Evolutionary conservation across 2,329 filamentous ascomycete species (phyloP).

Genomic region (Blastomyces silverae): DNA sequence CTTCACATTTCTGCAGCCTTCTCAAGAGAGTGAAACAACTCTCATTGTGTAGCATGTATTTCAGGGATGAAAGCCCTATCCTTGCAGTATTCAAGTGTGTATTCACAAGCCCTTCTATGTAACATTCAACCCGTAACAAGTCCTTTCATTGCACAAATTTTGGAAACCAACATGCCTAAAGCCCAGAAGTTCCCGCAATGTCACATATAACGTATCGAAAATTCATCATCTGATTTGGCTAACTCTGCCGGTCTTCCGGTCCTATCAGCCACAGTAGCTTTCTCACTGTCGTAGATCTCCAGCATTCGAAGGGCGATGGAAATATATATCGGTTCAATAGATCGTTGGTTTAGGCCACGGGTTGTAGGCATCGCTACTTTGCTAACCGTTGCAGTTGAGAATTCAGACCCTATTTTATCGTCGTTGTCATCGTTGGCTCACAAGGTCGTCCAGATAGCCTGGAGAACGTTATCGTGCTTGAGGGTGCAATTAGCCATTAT

Average conservation of each 20-base stretch:
- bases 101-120: background rate
- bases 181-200: background rate
- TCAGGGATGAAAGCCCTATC: background rate
- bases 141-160: background rate
- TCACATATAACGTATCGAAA: background rate
- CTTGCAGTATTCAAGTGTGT: background rate
- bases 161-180: background rate
- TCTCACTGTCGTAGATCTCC: background rate
- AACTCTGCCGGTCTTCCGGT: background rate
- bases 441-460: background rate
- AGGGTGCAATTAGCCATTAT: background rate
- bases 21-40: background rate
- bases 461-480: background rate
- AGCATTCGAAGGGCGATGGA: background rate
- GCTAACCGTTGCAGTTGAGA: background rate
- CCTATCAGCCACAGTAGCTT: background rate
- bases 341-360: background rate
- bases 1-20: background rate
- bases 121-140: background rate
- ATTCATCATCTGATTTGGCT: background rate
- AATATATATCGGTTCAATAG: background rate
- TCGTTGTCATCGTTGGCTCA: background rate
- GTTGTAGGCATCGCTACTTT: background rate
- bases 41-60: background rate
- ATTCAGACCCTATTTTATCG: background rate